Conservation (phyloP, 2,329 filamentous ascomycete genomes). For the Exophiala mesophila region DNA sequence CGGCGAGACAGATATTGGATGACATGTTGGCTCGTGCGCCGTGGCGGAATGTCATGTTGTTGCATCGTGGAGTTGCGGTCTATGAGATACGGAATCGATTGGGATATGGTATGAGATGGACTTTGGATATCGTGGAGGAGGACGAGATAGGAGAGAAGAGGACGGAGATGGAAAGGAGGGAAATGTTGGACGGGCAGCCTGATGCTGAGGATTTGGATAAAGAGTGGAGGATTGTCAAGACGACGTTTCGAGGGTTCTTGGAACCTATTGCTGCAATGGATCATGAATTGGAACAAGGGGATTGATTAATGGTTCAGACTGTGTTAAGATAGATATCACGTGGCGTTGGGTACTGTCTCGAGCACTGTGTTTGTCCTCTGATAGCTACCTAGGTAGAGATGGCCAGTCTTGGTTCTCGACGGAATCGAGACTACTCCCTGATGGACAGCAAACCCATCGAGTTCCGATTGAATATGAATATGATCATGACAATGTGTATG, state of each 20-base stretch:
- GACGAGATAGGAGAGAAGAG: neutral
- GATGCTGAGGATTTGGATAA: slow-evolving; percentile 9
- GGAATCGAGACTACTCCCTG: no score
- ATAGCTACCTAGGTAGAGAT: no score
- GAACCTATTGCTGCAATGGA: slow-evolving; percentile 25
- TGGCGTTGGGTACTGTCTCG: no score
- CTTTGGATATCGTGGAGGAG: slow-evolving; percentile 17
- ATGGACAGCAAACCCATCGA: no score
- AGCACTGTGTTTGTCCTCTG: no score
- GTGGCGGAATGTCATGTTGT: slow-evolving; percentile 27
- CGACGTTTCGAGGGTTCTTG: slow-evolving; percentile 24
- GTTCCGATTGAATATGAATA: no score
- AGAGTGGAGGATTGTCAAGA: slow-evolving; percentile 16
- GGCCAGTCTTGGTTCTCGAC: no score
- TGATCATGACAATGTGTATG: no score
- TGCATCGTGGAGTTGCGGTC: slow-evolving; percentile 25
- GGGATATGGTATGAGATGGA: slow-evolving; percentile 27
- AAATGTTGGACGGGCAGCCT: neutral
- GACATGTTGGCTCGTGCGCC: slow-evolving; percentile 19
- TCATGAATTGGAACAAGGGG: slow-evolving; percentile 14
- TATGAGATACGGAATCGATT: slow-evolving; percentile 25
- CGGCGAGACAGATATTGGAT: slow-evolving; percentile 20
- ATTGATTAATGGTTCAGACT: no score
- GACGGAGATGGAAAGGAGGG: slow-evolving; percentile 4
- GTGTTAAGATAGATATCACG: no score